Conservation (phyloP, 306 rosid genomes). For the Corylus americana region DNA sequence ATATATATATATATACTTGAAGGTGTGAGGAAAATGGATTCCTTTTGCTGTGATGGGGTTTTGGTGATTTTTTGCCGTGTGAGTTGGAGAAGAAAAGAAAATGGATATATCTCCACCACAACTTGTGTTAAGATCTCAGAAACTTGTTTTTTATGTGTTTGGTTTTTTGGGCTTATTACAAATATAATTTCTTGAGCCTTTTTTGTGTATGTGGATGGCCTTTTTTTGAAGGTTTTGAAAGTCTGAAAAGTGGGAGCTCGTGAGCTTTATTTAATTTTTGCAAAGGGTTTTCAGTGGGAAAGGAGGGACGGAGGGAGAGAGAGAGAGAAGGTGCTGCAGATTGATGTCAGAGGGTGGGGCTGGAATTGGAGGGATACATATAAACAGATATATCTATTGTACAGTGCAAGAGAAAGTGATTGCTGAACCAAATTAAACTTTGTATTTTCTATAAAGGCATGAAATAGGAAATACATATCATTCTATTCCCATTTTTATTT, state of each 20-base stretch:
- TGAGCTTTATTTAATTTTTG: constrained; percentile 34
- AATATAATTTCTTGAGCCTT: constrained; percentile 17
- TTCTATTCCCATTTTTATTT: neutral
- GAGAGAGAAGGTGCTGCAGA: constrained; percentile 9
- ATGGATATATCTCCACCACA: constrained; percentile 64
- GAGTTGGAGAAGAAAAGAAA: constrained; percentile 33
- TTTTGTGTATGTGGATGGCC: constrained; percentile 54
- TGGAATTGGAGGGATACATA: constrained; percentile 29
- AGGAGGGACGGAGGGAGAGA: neutral
- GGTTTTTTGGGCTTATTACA: constrained; percentile 46
- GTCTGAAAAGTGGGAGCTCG: constrained; percentile 29
- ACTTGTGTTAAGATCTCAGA: constrained; percentile 41
- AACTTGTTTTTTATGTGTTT: constrained; percentile 56
- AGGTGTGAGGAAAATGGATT: neutral
- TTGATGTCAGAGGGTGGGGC: constrained; percentile 33
- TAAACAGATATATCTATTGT: constrained; percentile 28
- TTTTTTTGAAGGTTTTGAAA: constrained; percentile 47
- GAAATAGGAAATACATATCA: neutral
- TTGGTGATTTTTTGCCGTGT: constrained; percentile 27
- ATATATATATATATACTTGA: no score
- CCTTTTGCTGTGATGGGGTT: constrained; percentile 14
- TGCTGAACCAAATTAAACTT: constrained; percentile 30
- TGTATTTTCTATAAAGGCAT: neutral
- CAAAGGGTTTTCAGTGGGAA: neutral
- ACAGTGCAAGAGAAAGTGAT: constrained; percentile 42